Percentiles rank a stretch among this genome's conserved stretches.
These are phyloP conservation scores for Calocybe gambosa DNA, from an alignment of 1,284 basidiomycete species.

Conservation along the genomic window DNA sequence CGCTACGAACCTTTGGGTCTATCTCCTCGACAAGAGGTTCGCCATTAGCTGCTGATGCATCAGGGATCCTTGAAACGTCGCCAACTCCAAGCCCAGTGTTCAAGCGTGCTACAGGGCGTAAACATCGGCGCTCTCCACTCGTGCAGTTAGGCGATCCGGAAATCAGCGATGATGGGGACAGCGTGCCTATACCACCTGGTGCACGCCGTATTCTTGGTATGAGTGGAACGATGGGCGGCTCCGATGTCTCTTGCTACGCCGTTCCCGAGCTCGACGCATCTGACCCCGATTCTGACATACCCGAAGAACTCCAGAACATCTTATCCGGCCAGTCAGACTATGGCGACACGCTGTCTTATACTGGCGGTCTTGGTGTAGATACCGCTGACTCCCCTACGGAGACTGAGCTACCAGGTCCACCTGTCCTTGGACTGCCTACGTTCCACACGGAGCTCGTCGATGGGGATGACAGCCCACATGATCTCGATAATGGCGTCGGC, in stretches of 20 bases:
- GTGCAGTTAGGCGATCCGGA: slow-evolving; percentile 16
- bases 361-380: slow-evolving; percentile 15
- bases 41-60: slow-evolving; percentile 15
- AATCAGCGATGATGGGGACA: slow-evolving; percentile 11
- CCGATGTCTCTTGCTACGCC: slow-evolving; percentile 36
- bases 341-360: slow-evolving; percentile 41
- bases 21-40: slow-evolving; percentile 6
- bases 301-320: slow-evolving; percentile 64
- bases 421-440: slow-evolving; percentile 27
- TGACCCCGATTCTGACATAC: slow-evolving; percentile 70
- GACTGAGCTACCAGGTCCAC: slow-evolving; percentile 22
- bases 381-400: slow-evolving; percentile 39
- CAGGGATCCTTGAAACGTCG: slow-evolving; percentile 9
- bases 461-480: slow-evolving; percentile 38
- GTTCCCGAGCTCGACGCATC: slow-evolving; percentile 41
- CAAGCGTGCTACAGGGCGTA: slow-evolving; percentile 32
- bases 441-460: slow-evolving; percentile 42
- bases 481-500: slow-evolving; percentile 38
- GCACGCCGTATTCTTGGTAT: slow-evolving; percentile 53
- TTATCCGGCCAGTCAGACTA: slow-evolving; percentile 44
- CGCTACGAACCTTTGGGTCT: slow-evolving; percentile 44
- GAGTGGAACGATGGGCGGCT: slow-evolving; percentile 58
- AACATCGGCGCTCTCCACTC: slow-evolving; percentile 32
- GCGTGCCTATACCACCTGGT: slow-evolving; percentile 41
- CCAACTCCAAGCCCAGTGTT: slow-evolving; percentile 41